Conservation (phyloP, 179 eudicot species). For the Camellia oleifera region DNA sequence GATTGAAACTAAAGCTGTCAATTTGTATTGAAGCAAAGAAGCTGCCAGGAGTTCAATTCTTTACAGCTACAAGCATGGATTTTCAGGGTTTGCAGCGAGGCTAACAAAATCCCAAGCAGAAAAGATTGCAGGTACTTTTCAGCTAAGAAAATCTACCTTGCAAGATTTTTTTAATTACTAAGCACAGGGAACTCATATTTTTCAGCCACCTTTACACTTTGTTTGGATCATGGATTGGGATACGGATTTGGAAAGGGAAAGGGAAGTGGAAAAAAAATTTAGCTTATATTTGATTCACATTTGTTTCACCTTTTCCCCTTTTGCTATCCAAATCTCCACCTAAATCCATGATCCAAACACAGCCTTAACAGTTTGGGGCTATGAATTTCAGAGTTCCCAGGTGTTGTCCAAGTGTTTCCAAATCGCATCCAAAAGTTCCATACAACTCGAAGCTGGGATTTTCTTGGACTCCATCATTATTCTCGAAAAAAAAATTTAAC, state of each 20-base stretch:
- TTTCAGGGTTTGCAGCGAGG: conserved; percentile 17
- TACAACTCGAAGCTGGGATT: conserved; percentile 58
- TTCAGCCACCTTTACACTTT: background rate
- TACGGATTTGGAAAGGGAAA: too few relatives aligned
- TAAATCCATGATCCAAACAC: too few relatives aligned
- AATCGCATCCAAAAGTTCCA: conserved; percentile 42
- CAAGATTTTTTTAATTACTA: background rate
- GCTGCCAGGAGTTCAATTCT: conserved; percentile 14
- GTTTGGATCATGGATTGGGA: too few relatives aligned
- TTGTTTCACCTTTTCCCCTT: too few relatives aligned
- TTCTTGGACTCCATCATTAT: conserved; percentile 10
- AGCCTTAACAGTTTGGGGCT: background rate
- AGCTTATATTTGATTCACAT: too few relatives aligned
- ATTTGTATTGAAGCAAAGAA: conserved; percentile 10
- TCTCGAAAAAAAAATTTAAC: background rate
- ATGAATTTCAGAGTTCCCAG: conserved; percentile 13
- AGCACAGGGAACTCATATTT: background rate
- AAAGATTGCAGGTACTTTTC: conserved; percentile 16
- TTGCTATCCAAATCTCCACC: too few relatives aligned
- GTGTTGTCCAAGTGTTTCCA: conserved; percentile 41
- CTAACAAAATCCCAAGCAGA: conserved; percentile 14
- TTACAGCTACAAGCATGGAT: conserved; percentile 18
- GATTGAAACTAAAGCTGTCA: background rate
- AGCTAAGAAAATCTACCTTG: background rate
- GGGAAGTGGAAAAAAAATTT: too few relatives aligned